Base-by-base conservation (phyloP, 2,329 filamentous ascomycete genomes). In the Alternaria consortialis region DNA sequence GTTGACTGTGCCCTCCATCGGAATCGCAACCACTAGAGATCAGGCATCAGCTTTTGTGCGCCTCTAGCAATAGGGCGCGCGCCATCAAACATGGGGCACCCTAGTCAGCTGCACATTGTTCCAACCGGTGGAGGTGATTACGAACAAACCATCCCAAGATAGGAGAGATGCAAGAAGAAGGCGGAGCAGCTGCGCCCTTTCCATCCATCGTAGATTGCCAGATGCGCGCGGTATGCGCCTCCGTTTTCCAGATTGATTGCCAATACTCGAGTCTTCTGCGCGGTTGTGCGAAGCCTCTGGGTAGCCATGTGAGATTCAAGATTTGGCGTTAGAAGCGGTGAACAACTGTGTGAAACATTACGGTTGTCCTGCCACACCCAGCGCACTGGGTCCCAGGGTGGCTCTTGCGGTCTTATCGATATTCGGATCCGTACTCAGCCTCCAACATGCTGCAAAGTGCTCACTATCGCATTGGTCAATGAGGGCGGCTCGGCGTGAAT, bases 141-240 rank as follows among this genome's bases (percentile, higher is more conserved):
- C 69, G 66, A 71, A 60, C 53, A 25, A 53, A 52, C 71, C 69
- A 69, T 60, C 58, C 65, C 51, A 59, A 64, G 42, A 56, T 63
- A 68, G 73, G 63, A 64, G 65, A 61, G 51, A 64, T 50, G 62
- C 60, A 47, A 53, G 64, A 63, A 65, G 62, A 71, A 70, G 72
- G 74, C 73, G 72, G 71, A 67, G 67, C 66, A 57, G 59, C 56
- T 62, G 48, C 53, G 71, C 71, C 71, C 70, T 73, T 74, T 66
- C 64, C 40, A 60, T 60, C 60, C 58, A 62, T 50, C 40, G 54
- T 53, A 55, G 43, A 54, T 57, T 44, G 56, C 48, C 43, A 42
- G 53, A 58, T 43, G 51, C 54, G 50, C 54, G 58, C 58, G 52
- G 32, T 46, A 53, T 36, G 50, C 58, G 51, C 44, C 39, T 48